Percentiles rank a stretch among this genome's conserved stretches.
phyloP scores from a whole-genome alignment of 768 basidiomycete species.

The Auriscalpium microsporum region DNA sequence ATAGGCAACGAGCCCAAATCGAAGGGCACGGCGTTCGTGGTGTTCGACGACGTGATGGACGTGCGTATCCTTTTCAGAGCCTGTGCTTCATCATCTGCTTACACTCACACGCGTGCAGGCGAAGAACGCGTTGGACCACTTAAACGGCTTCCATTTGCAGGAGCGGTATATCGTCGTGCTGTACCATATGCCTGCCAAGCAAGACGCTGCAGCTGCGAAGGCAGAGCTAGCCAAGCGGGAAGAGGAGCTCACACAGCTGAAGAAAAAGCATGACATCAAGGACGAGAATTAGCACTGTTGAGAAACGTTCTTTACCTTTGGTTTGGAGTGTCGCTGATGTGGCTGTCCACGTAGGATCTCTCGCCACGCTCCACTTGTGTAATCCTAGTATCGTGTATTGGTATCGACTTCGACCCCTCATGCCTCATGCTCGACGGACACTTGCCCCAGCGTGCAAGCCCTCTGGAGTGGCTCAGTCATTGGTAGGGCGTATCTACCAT shows the following conservation, averaged over 20 bases:
- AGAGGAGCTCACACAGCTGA: slow-evolving; percentile 80
- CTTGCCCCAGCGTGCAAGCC: too few relatives aligned
- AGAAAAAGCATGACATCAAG: slow-evolving; percentile 73
- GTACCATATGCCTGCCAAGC: slow-evolving; percentile 97
- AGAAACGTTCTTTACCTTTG: too few relatives aligned
- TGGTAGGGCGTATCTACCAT: too few relatives aligned
- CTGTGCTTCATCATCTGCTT: too few relatives aligned
- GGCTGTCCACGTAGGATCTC: too few relatives aligned
- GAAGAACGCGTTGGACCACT: slow-evolving; percentile 91
- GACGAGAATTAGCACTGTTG: slow-evolving; percentile 38
- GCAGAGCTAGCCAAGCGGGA: slow-evolving; percentile 87
- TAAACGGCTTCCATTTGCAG: slow-evolving; percentile 97
- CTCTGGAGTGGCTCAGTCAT: too few relatives aligned
- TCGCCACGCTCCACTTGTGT: too few relatives aligned
- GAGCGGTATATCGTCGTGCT: slow-evolving; percentile 97
- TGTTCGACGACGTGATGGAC: slow-evolving; percentile 94
- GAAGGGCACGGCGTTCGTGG: slow-evolving; percentile 94
- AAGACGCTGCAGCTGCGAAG: slow-evolving; percentile 88
- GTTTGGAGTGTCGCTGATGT: too few relatives aligned
- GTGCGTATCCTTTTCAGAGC: slow-evolving; percentile 35
- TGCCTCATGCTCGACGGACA: too few relatives aligned
- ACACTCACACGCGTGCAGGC: slow-evolving; percentile 42
- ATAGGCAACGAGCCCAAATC: slow-evolving; percentile 89
- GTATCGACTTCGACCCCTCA: too few relatives aligned
- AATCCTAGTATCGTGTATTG: too few relatives aligned